Evolutionary conservation across 2,329 filamentous ascomycete species (phyloP), one percentile per base, ranked within the genome.

Genomic region (Trematosphaeria pertusa): DNA sequence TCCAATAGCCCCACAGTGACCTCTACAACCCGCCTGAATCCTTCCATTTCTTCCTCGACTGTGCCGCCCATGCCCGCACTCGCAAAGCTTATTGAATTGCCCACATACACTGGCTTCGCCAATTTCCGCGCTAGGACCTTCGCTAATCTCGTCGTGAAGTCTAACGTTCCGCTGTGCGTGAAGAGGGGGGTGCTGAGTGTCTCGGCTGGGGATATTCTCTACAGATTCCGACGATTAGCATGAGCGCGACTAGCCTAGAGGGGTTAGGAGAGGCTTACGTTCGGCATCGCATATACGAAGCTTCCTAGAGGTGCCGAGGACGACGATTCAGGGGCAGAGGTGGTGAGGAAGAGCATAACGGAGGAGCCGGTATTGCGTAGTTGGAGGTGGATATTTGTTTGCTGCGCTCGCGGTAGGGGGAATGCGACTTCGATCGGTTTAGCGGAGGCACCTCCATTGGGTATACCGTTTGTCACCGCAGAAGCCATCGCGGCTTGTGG

Each of bases 41-140:
- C 90, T 65, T 93, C 91, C 85, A 97, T 92, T 75, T 97, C 93
- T 77, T 97, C 94, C 67, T 97, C 92, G 5, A 93, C 84, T 0
- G 85, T 88, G 15, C 91, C 88, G 8, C 91, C 91, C 62, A 91
- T 82, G 2, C 87, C 88, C 5, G 86, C 81, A 62, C 80, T 84
- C 11, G 83, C 82, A 54, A 97, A 85, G 57, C 87, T 90, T 62
- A 95, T 85, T 24, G 91, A 96, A 67, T 89, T 95, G 17, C 89
- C 89, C 14, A 97, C 89, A 69, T 97, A 97, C n/a, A 89, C 86
- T 0, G 91, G 91, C 52, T 85, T 82, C 22, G 80, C 77, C 20
- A 86, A 82, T 59, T 84, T 87, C 43, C 85, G 83, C n/a, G 88
- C 89, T 11, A 97, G 73, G 2, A 96, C 81, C 70, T 89, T 94